phyloP scores from a whole-genome alignment of 495 filamentous ascomycete species.

The Lentithecium fluviatile region DNA sequence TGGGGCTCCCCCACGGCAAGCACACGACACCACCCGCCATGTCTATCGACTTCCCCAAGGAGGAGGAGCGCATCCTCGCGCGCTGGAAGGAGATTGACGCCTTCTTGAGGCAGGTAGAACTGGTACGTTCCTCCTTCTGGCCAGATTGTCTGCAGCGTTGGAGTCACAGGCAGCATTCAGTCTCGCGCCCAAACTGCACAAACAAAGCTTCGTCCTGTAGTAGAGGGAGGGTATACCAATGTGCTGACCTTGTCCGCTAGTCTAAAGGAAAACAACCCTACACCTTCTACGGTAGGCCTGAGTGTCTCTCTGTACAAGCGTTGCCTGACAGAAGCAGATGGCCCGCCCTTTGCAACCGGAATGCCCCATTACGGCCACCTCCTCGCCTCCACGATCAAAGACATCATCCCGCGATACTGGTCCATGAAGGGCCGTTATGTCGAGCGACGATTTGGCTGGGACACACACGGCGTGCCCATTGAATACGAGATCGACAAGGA shows the following conservation, averaged over 20 bases:
- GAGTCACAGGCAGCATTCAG: not conserved
- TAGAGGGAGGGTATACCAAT: no score
- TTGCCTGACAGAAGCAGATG: conserved; percentile 41
- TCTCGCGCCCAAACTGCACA: no score
- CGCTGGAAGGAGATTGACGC: conserved; percentile 89
- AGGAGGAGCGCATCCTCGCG: conserved; percentile 78
- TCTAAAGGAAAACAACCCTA: conserved; percentile 72
- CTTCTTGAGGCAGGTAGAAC: conserved; percentile 73
- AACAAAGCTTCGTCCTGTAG: no score
- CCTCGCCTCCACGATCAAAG: conserved; percentile 94
- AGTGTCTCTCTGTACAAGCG: conserved; percentile 41
- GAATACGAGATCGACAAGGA: conserved; percentile 99
- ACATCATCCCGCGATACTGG: conserved; percentile 96
- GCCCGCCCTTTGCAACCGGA: conserved; percentile 66
- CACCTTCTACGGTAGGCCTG: conserved; percentile 69
- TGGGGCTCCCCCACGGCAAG: not conserved
- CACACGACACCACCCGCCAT: conserved; percentile 47
- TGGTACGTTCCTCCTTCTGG: conserved; percentile 36
- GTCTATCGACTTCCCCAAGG: conserved; percentile 89
- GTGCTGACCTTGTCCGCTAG: conserved; percentile 14
- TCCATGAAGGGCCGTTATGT: conserved; percentile 95
- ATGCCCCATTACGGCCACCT: conserved; percentile 96
- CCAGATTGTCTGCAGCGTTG: not conserved
- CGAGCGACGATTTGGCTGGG: conserved; percentile 72
- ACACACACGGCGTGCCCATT: conserved; percentile 93